Evolutionary conservation across 371 early-diverging fungal species (phyloP), one percentile per base, ranked within the genome.

Genomic region (Mucor lusitanicus): DNA sequence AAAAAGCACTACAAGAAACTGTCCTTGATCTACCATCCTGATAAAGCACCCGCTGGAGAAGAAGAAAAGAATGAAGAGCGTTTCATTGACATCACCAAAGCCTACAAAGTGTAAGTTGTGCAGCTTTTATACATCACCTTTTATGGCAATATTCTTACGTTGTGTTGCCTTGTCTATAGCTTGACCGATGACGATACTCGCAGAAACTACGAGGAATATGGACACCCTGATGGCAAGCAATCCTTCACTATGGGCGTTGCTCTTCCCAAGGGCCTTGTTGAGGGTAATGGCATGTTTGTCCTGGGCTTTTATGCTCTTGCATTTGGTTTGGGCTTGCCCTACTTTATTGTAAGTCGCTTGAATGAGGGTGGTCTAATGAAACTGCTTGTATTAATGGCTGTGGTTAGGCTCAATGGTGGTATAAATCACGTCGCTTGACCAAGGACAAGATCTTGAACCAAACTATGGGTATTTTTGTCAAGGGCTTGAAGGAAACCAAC

Each of bases 171-270:
- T 48, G 25, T 25, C 2, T 25, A 12, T 79, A 92, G 92, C 25
- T 83, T 98, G 75, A 98, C 98, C 3, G 94, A 98, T 75, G 94
- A 94, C 11, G 95, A 89, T 65, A 91, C 92, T 3, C 87, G 94
- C 63, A 89, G 89, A 71, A 95, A 94, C 77, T 98, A 90, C 80
- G 97, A 96, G 68, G 93, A 97, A 77, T 96, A 87, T 67, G 98
- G 98, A 55, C 94, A 98, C 75, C 98, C 99, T 17, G 99, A 98
- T 77, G 99, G 99, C 28, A 94, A 90, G 70, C 91, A 92, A 78
- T 89, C 95, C n/a, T 88, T 91, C 64, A 85, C 92, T 28, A 90
- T 96, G 86, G 97, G 98, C 57, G 94, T 98, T 67, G 99, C 99
- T 2, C 87, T 98, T 35, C 99, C 99, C 17, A 85, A 87, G 54